Base-by-base conservation (phyloP, 2,329 filamentous ascomycete species). In the Hypoxylon sp. region DNA sequence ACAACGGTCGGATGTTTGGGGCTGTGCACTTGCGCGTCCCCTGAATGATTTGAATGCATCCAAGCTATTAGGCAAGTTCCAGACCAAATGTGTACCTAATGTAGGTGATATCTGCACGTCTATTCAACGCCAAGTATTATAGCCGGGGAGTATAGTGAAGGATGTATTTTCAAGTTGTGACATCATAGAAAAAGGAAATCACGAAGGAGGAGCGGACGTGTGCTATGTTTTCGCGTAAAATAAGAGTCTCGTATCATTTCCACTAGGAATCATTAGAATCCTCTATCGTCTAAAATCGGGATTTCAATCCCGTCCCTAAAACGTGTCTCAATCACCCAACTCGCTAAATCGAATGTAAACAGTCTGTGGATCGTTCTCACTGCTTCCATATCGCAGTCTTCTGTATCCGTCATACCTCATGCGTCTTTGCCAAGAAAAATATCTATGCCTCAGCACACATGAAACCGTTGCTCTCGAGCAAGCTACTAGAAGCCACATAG, bases 401-500 rank as follows among this genome's bases (percentile, higher is more conserved):
- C 8, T 29, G 29, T 44, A 48, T 35, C 24, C 10, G 57, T 47
- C 35, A 51, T 13, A 31, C 9, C 42, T 9, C 29, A 31, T 31
- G 13, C 13, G 22, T 31, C 22, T 37, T 5, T 13, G n/a, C 26
- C 17, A 14, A 22, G 19, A 52, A 26, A 17, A 22, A 62, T 37
- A 3, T 51, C 54, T 58, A 71, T 24, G 51, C 62, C 29, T 64
- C 35, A 31, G 11, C 44, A 24, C 37, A 62, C 48, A 63, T 53
- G 33, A 66, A 71, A 13, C 80, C 81, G 47, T 81, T 78, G 70
- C 81, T 81, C 75, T 88, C 86, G 39, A 89, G 77, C 67, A 89
- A 74, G 75, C 87, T 89, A 73, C 82, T 85, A 48, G 87, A 85
- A 10, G 87, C 87, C 62, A 89, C 87, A 74, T 87, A 91, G 76